Conservation (phyloP, 257 asterid species). For the Rehmannia glutinosa region DNA sequence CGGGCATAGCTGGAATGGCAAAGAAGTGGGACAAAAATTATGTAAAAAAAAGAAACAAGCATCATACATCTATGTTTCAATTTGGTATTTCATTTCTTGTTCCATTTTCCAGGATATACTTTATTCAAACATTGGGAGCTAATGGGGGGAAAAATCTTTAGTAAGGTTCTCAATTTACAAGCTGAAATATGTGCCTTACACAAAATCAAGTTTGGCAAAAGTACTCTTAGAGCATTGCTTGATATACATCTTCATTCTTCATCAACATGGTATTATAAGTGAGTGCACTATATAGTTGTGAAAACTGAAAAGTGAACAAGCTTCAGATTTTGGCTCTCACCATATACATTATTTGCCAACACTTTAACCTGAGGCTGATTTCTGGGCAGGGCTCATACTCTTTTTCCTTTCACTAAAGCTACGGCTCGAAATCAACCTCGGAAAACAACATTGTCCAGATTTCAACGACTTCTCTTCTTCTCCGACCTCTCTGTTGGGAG, state of each 20-base stretch:
- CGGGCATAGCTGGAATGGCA: no score
- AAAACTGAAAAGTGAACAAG: neutral
- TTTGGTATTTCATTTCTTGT: no score
- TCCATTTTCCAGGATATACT: no score
- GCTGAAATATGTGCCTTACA: neutral
- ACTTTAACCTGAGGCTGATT: neutral
- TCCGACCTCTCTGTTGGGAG: conserved; percentile 17
- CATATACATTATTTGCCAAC: conserved; percentile 23
- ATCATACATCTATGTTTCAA: no score
- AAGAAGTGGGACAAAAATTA: no score
- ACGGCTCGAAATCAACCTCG: conserved; percentile 45
- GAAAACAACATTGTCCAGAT: conserved; percentile 57
- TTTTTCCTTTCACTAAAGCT: conserved; percentile 51
- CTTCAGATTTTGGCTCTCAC: conserved; percentile 1
- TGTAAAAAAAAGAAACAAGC: no score
- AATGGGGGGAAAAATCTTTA: no score
- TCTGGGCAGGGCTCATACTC: conserved; percentile 27
- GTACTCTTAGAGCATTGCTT: neutral
- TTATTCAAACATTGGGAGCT: no score
- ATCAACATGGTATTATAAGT: neutral
- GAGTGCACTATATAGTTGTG: no score
- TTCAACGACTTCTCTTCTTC: conserved; percentile 24
- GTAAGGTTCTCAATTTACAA: neutral
- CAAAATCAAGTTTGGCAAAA: neutral
- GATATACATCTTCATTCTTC: neutral